Conservation (phyloP, 768 basidiomycete genomes). For the Astraeus odoratus region DNA sequence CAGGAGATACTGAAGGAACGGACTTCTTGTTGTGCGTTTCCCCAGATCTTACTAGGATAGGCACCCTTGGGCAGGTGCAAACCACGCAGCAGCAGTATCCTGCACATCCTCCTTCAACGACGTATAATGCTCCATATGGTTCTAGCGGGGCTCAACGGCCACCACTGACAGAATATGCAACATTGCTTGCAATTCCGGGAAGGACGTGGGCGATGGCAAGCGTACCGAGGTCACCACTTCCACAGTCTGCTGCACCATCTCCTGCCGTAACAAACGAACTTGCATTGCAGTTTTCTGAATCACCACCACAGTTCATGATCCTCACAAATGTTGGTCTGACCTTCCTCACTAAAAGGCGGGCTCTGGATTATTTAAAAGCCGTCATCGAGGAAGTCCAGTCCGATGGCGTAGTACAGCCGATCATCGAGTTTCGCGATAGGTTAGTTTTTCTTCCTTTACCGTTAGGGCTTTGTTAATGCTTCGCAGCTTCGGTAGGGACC, state of each 20-base stretch:
- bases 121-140: slow-evolving; percentile 38
- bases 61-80: slow-evolving; percentile 60
- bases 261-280: slow-evolving; percentile 72
- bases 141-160: slow-evolving; percentile 41
- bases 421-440: slow-evolving; percentile 81
- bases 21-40: slow-evolving; percentile 72
- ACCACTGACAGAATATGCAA: slow-evolving; percentile 71
- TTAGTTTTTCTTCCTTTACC: slow-evolving; percentile 21
- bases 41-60: slow-evolving; percentile 70
- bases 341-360: slow-evolving; percentile 72
- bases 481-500: slow-evolving; percentile 80
- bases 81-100: slow-evolving; percentile 30
- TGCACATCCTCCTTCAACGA: slow-evolving; percentile 30
- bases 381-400: slow-evolving; percentile 78
- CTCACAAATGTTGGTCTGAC: slow-evolving; percentile 83
- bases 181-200: slow-evolving; percentile 72
- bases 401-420: slow-evolving; percentile 69
- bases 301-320: slow-evolving; percentile 76
- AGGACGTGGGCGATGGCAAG: slow-evolving; percentile 79
- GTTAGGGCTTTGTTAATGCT: slow-evolving; percentile 2
- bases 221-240: slow-evolving; percentile 31
- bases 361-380: slow-evolving; percentile 77
- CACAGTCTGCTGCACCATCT: slow-evolving; percentile 34
- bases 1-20: slow-evolving; percentile 63
- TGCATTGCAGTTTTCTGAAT: slow-evolving; percentile 71